A percentile compares a stretch with the other conserved stretches of the same genome.
These are phyloP conservation scores for Sarocladium oryzae DNA, from an alignment of 2,329 filamentous ascomycete genomes.

Conservation along the genomic window DNA sequence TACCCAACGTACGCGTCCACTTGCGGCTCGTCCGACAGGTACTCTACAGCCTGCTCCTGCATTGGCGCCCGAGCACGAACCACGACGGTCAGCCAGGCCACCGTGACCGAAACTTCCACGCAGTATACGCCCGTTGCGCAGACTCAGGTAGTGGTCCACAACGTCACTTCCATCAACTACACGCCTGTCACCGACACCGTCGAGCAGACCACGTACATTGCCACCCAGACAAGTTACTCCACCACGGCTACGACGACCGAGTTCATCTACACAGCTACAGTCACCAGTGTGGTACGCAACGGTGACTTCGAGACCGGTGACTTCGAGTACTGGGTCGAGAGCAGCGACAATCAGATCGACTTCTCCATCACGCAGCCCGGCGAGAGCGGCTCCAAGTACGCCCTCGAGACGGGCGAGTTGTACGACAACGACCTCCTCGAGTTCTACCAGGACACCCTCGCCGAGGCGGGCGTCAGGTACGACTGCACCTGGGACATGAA, in stretches of 20 bases:
- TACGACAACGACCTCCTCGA: not conserved
- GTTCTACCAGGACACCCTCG: not conserved
- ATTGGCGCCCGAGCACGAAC: not conserved
- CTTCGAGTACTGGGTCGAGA: not conserved
- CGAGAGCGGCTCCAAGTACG: not conserved
- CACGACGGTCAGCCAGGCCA: not conserved
- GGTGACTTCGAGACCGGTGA: not conserved
- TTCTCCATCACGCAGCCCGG: not conserved
- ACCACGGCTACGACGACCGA: not conserved
- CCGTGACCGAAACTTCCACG: not conserved
- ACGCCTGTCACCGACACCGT: not conserved
- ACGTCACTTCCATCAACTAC: not conserved
- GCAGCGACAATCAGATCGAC: not conserved
- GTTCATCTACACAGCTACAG: not conserved
- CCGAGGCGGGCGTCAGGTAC: not conserved
- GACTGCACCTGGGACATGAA: not conserved
- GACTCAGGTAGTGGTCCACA: not conserved
- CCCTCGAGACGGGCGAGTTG: not conserved
- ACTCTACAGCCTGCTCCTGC: not conserved
- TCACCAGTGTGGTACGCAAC: not conserved
- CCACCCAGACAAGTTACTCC: not conserved
- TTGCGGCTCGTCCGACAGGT: not conserved
- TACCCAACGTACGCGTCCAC: not conserved
- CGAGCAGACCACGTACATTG: not conserved
- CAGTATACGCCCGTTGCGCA: not conserved